Evolutionary conservation across 2,329 filamentous ascomycete species (phyloP).

Genomic region (Plectosphaerella plurivora): DNA sequence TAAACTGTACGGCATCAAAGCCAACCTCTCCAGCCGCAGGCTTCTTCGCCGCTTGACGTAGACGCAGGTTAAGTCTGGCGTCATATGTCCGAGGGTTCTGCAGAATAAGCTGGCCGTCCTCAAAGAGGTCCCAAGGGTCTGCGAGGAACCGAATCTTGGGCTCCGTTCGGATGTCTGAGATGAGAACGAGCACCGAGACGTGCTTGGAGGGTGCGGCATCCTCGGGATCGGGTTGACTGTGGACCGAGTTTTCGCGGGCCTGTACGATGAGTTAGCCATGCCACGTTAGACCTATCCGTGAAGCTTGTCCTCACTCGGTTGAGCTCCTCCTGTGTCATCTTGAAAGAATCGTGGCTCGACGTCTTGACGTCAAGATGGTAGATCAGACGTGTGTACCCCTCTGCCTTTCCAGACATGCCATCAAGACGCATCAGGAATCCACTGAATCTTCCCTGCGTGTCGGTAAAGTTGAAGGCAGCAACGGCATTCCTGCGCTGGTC

Average conservation of each 20-base stretch:
- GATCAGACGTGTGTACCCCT: conserved; percentile 5
- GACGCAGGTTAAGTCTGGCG: conserved; percentile 4
- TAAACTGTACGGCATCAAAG: conserved; percentile 5
- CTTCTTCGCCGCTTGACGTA: neutral
- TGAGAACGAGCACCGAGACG: conserved; percentile 6
- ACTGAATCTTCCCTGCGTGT: conserved; percentile 6
- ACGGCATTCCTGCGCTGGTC: neutral
- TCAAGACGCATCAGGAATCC: conserved; percentile 8
- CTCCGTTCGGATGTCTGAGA: conserved; percentile 1
- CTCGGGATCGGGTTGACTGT: neutral
- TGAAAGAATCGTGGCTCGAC: neutral
- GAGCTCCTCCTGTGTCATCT: conserved; percentile 5
- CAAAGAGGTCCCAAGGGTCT: conserved; percentile 8
- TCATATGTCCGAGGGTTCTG: conserved; percentile 2
- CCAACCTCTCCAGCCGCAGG: neutral
- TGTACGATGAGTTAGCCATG: neutral
- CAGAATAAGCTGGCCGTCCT: conserved; percentile 5
- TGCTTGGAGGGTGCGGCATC: conserved; percentile 1
- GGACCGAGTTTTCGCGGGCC: conserved; percentile 6
- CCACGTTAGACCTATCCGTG: neutral
- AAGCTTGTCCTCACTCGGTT: conserved; percentile 1
- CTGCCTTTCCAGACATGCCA: conserved; percentile 2
- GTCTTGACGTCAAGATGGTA: conserved; percentile 9
- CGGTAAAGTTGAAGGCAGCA: conserved; percentile 5
- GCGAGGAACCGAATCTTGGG: conserved; percentile 7